Evolutionary conservation across 2,329 filamentous ascomycete species (phyloP).

Genomic region (Fusarium tuaranense): DNA sequence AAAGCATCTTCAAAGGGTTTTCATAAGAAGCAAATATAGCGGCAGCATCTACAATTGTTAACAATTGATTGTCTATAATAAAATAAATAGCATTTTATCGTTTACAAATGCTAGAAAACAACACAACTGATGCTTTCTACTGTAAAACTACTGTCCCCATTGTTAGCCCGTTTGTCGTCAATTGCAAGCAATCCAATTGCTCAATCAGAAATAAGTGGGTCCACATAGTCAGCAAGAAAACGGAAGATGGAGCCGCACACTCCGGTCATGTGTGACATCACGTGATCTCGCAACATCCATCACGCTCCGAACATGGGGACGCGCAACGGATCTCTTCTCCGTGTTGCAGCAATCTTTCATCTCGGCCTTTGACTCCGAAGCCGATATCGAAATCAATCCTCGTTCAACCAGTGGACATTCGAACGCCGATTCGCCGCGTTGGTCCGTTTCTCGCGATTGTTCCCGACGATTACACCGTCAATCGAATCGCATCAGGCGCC

Average conservation of each 20-base stretch:
- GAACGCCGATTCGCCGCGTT: neutral
- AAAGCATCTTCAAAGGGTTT: neutral
- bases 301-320: constrained; percentile 5
- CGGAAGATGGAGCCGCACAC: constrained; percentile 5
- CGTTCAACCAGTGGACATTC: neutral
- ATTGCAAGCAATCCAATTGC: constrained; percentile 12
- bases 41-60: neutral
- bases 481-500: neutral
- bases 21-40: neutral
- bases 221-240: neutral
- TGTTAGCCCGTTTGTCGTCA: constrained; percentile 31
- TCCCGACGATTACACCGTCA: neutral
- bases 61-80: neutral
- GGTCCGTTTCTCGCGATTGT: neutral
- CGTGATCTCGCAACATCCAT: neutral
- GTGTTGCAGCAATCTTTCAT: constrained; percentile 8
- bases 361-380: constrained; percentile 3
- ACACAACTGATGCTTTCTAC: neutral
- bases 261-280: constrained; percentile 21
- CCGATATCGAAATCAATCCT: constrained; percentile 20
- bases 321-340: constrained; percentile 31
- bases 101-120: neutral
- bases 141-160: neutral
- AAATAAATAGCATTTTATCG: neutral
- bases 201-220: neutral